Conservation (phyloP, 257 asterid genomes). For the Nicotiana obtusifolia region DNA sequence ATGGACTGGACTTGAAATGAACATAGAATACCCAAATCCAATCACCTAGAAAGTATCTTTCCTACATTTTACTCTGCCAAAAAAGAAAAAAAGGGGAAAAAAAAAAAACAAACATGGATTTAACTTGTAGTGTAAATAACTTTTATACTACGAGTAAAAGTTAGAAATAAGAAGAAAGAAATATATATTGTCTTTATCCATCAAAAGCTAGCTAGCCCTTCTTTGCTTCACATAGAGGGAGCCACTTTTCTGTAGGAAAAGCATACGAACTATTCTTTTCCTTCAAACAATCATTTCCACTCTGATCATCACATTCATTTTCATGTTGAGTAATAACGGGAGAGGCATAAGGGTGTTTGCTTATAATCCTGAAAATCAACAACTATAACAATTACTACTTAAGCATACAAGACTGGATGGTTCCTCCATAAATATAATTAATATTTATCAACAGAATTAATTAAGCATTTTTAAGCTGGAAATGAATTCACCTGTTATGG, state of each 20-base stretch:
- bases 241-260: not conserved
- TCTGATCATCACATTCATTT: not conserved
- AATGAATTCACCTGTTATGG: not conserved
- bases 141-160: no score
- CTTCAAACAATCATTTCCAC: not conserved
- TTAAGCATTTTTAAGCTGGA: not conserved
- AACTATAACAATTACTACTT: not conserved
- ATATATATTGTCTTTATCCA: not conserved
- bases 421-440: not conserved
- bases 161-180: not conserved
- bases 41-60: no score
- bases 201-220: not conserved
- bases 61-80: no score
- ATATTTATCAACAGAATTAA: not conserved
- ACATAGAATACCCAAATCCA: no score
- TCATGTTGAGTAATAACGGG: not conserved
- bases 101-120: no score
- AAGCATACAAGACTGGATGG: not conserved
- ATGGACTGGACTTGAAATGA: no score
- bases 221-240: not conserved
- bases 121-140: no score
- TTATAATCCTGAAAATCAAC: conserved; percentile 1
- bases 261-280: not conserved
- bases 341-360: not conserved
- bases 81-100: no score